Evolutionary conservation across 768 basidiomycete genomes (phyloP).

Genomic region (Infundibulicybe gibba): DNA sequence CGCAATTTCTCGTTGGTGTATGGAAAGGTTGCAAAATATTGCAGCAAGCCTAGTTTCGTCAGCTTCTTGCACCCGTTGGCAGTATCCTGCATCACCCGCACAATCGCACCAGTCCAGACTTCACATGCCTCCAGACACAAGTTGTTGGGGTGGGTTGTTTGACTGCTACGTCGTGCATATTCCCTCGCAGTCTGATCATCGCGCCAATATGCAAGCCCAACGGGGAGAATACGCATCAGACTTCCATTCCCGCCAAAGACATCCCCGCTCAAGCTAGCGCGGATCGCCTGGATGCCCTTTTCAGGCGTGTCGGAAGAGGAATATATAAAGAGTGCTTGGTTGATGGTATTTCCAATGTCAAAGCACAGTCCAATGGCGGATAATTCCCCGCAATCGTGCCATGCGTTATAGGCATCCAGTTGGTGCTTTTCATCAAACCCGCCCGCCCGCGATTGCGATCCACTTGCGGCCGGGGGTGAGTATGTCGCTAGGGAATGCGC

Average conservation of each 20-base stretch:
- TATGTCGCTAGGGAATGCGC: constrained; percentile 34
- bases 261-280: constrained; percentile 18
- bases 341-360: constrained; percentile 34
- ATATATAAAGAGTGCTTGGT: constrained; percentile 29
- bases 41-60: constrained; percentile 36
- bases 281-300: constrained; percentile 8
- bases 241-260: constrained; percentile 35
- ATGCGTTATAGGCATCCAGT: constrained; percentile 9
- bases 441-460: background rate
- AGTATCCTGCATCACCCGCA: constrained; percentile 26
- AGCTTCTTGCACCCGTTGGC: constrained; percentile 11
- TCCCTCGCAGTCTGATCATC: constrained; percentile 23
- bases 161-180: constrained; percentile 35
- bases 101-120: constrained; percentile 33
- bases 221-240: constrained; percentile 42
- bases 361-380: constrained; percentile 16
- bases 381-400: constrained; percentile 8
- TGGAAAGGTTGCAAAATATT: constrained; percentile 33
- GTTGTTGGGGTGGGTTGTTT: constrained; percentile 37
- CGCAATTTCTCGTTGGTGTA: constrained; percentile 28
- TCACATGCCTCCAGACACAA: constrained; percentile 39
- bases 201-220: constrained; percentile 39
- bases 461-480: constrained; percentile 4
- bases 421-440: constrained; percentile 15
- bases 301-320: background rate